These are phyloP conservation scores for Pythium aquatile DNA, from an alignment of 352 stramenopile species.

Conservation along the genomic window DNA sequence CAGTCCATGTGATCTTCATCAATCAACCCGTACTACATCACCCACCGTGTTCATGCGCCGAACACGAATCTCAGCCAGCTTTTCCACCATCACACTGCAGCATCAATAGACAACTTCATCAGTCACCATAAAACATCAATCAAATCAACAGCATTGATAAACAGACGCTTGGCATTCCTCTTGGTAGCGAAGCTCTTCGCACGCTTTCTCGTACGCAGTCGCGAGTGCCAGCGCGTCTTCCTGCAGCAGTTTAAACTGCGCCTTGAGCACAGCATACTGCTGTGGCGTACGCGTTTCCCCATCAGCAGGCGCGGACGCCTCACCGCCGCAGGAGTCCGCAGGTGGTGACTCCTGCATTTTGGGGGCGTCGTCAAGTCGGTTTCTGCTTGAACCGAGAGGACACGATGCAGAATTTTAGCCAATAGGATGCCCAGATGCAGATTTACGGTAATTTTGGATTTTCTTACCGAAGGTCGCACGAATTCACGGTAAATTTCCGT, in stretches of 20 bases:
- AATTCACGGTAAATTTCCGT: neutral
- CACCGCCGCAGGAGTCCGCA: neutral
- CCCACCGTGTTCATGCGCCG: slow-evolving; percentile 42
- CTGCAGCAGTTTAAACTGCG: slow-evolving; percentile 35
- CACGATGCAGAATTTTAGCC: neutral
- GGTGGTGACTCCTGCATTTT: neutral
- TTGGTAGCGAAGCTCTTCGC: slow-evolving; percentile 39
- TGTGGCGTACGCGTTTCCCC: neutral
- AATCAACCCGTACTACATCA: neutral
- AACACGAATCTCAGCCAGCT: slow-evolving; percentile 46
- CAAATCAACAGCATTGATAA: no score
- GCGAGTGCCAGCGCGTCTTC: slow-evolving; percentile 36
- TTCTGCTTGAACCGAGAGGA: slow-evolving; percentile 1
- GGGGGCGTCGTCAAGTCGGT: slow-evolving; percentile 3
- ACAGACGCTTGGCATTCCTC: slow-evolving; percentile 43
- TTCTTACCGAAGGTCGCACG: neutral
- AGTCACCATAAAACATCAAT: neutral
- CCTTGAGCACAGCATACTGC: slow-evolving; percentile 33
- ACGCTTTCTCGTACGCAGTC: slow-evolving; percentile 31
- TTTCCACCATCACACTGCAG: slow-evolving; percentile 40
- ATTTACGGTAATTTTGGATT: neutral
- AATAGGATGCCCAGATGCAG: neutral
- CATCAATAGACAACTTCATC: slow-evolving; percentile 1
- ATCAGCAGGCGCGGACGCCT: neutral
- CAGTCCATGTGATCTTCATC: neutral